Base-by-base conservation (phyloP, 345 rosid genomes). In the Nephelium lappaceum region DNA sequence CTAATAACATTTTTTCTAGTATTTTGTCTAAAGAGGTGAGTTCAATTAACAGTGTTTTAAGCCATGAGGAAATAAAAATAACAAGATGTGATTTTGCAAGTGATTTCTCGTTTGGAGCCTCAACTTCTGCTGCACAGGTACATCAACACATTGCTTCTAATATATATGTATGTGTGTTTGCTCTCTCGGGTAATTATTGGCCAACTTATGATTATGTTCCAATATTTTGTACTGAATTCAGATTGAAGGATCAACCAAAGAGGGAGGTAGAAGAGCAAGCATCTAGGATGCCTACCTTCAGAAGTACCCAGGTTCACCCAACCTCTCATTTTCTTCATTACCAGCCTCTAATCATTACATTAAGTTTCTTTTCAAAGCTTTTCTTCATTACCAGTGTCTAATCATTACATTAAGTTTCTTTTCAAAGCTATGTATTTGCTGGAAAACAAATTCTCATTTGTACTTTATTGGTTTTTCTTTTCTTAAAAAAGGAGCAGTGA, bases 61-160 rank as follows among this genome's bases (percentile, higher is more conserved):
- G 45, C 45, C 0, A 16, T 9, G 14, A 21, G 0, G 53, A 57
- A 39, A 0, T 0, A 12, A 49, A 42, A 3, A 57, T 82, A 11
- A 81, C 36, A 66, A 85, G 86, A 81, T 76, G 82, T 0, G 74
- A 85, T 41, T 88, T 88, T 77, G 80, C 89, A 4, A 25, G 11
- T 21, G 83, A 72, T 75, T 88, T 88, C 75, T 60, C 77, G 68
- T 83, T 86, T 60, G 88, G 91, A 75, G 81, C 61, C 0, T 62
- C 85, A 3, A 80, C 87, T 68, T 16, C 88, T 73, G 89, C 91
- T 21, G 14, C 82, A n/a, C 91, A 85, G 84, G 91, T 41, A n/a
- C 11, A 0, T 19, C n/a, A 31, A n/a, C n/a, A n/a, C n/a, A n/a
- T n/a, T n/a, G n/a, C n/a, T n/a, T n/a, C n/a, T n/a, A n/a, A n/a